phyloP scores from a whole-genome alignment of 108 stramenopile genomes.

The Poteriospumella lacustris region DNA sequence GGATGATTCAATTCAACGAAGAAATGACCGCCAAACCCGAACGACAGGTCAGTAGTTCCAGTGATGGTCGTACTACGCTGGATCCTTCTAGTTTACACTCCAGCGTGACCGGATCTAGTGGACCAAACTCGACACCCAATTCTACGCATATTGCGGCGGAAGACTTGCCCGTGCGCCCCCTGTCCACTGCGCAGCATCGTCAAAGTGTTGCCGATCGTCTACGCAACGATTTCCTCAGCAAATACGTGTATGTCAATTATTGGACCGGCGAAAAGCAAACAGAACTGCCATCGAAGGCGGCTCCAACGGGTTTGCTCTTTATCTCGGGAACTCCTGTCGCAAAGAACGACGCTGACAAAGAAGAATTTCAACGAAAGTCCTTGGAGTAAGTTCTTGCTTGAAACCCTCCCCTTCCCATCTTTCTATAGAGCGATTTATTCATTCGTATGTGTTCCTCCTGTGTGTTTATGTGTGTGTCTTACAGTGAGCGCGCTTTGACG shows the following conservation, averaged over 20 bases:
- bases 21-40: too few relatives aligned
- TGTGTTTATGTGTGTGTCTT: too few relatives aligned
- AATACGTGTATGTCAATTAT: conserved; percentile 6
- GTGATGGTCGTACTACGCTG: neutral
- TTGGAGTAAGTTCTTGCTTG: neutral
- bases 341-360: neutral
- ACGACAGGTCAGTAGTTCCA: neutral
- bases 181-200: too few relatives aligned
- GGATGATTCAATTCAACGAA: neutral
- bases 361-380: neutral
- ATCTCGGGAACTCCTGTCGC: too few relatives aligned
- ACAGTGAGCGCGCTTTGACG: too few relatives aligned
- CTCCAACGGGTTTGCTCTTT: neutral
- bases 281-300: neutral
- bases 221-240: neutral
- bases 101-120: neutral
- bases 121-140: neutral
- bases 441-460: neutral
- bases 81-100: neutral
- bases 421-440: neutral
- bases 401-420: neutral
- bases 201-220: neutral
- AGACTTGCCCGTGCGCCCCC: too few relatives aligned
- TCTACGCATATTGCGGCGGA: neutral
- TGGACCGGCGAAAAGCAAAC: conserved; percentile 13